Base-by-base conservation (phyloP, 371 early-diverging fungal genomes). In the Blakeslea trispora region DNA sequence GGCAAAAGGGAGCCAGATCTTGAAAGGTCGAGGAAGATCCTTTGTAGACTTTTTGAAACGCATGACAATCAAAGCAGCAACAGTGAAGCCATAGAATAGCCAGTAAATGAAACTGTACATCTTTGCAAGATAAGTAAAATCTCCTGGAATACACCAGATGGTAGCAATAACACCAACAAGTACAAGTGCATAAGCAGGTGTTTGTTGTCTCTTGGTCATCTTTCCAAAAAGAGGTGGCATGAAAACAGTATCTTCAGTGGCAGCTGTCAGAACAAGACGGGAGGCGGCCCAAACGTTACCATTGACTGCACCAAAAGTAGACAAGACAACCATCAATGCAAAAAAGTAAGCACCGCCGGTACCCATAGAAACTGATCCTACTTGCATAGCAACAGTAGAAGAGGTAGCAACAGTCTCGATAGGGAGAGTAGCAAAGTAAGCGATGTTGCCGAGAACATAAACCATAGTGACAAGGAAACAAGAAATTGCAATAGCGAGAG, bases 61-160 rank as follows among this genome's bases (percentile, higher is more conserved):
- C 74, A 73, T 73, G 15, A 62, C 17, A 5, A 73, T 60, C 31
- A 73, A 51, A 19, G 70, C 74, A 59, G 59, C 34, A 34, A 73
- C 57, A 22, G 70, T 58, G 40, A 69, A 53, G 22, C 82, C 68
- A 63, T 85, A 85, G 57, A 82, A 85, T 14, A 74, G 37, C 84
- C 84, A 85, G n/a, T 74, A 66, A 23, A 73, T 75, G 48, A 81
- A 79, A 46, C 81, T 79, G 62, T 81, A 85, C 60, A 85, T 75
- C 21, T 71, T 84, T 23, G 84, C 84, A 7, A 85, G 68, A 21
- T 75, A 72, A 2, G 71, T 75, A 53, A 80, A 85, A 44, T 69
- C 60, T 40, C 83, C 84, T 31, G 74, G 74, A 46, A 69, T 57
- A 58, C 63, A 64, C 74, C 74, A 73, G 22, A 73, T 67, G 4